Conservation (phyloP, 1,284 basidiomycete genomes). For the Moesziomyces sp. region DNA sequence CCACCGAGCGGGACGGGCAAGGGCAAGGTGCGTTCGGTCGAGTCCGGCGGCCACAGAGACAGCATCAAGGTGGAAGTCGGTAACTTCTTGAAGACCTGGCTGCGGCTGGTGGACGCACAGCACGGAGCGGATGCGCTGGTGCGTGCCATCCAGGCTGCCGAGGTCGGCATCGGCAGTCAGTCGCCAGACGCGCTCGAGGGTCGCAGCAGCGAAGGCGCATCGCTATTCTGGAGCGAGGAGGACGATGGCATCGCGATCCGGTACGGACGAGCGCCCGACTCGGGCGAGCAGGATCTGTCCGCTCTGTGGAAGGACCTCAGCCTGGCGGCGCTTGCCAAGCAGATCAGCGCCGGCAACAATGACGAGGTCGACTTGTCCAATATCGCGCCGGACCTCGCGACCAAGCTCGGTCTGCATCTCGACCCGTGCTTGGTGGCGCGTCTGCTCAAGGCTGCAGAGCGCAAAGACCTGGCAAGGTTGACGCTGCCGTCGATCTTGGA, state of each 20-base stretch:
- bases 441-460: constrained; percentile 33
- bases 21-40: constrained; percentile 32
- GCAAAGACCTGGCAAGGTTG: constrained; percentile 39
- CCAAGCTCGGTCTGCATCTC: constrained; percentile 39
- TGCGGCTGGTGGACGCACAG: constrained; percentile 42
- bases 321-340: constrained; percentile 30
- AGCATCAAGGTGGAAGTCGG: constrained; percentile 34
- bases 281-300: constrained; percentile 22
- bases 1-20: constrained; percentile 3
- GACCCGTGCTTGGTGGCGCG: constrained; percentile 43
- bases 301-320: constrained; percentile 32
- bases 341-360: constrained; percentile 31
- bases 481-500: constrained; percentile 45
- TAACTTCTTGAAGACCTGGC: constrained; percentile 53
- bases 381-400: constrained; percentile 36
- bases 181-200: neutral
- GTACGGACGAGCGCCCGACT: constrained; percentile 7
- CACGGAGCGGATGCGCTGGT: constrained; percentile 21
- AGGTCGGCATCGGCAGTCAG: constrained; percentile 32
- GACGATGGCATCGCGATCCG: constrained; percentile 25
- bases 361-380: constrained; percentile 29
- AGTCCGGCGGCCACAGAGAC: constrained; percentile 15
- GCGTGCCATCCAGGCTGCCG: constrained; percentile 19
- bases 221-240: constrained; percentile 35
- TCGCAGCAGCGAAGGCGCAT: neutral